A percentile compares a stretch with the other conserved stretches of the same genome.
Evolutionary conservation across 2,329 filamentous ascomycete species (phyloP).

Genomic region (Neocucurbitaria cava): DNA sequence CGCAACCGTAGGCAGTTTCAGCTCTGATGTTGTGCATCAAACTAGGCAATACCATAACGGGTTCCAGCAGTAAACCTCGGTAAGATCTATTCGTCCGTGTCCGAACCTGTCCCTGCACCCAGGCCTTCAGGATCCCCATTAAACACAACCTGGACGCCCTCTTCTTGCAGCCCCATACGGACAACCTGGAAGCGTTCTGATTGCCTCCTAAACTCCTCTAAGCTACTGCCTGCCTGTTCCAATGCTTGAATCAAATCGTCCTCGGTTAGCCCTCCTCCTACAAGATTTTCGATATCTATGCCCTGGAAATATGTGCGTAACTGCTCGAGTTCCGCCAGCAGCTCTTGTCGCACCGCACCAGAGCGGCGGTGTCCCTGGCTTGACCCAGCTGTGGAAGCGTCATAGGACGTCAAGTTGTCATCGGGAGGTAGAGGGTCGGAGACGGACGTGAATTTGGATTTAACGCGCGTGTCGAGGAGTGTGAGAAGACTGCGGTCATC

Average conservation of each 20-base stretch:
- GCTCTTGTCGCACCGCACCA: constrained; percentile 16
- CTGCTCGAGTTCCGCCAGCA: constrained; percentile 33
- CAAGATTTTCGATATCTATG: constrained; percentile 30
- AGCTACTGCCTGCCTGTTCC: constrained; percentile 25
- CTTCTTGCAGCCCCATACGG: constrained; percentile 25
- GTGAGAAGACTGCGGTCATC: constrained; percentile 75
- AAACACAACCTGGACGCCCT: constrained; percentile 37
- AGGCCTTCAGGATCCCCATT: constrained; percentile 14
- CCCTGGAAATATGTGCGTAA: constrained; percentile 37
- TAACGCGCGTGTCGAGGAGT: constrained; percentile 70
- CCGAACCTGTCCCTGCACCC: constrained; percentile 9
- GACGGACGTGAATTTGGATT: constrained; percentile 63
- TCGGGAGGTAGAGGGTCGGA: constrained; percentile 84
- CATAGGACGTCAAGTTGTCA: constrained; percentile 46
- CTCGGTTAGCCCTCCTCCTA: constrained; percentile 23
- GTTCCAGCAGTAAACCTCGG: neutral
- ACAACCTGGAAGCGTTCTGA: constrained; percentile 31
- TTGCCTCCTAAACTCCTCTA: constrained; percentile 38
- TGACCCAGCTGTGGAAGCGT: constrained; percentile 3
- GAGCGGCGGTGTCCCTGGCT: constrained; percentile 4
- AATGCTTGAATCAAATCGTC: constrained; percentile 27
- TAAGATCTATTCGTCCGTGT: constrained; percentile 17
- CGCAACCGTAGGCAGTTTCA: neutral
- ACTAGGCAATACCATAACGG: neutral
- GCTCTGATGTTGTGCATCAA: neutral